Evolutionary conservation across 768 basidiomycete genomes (phyloP).

Genomic region (Tricholomella constricta): DNA sequence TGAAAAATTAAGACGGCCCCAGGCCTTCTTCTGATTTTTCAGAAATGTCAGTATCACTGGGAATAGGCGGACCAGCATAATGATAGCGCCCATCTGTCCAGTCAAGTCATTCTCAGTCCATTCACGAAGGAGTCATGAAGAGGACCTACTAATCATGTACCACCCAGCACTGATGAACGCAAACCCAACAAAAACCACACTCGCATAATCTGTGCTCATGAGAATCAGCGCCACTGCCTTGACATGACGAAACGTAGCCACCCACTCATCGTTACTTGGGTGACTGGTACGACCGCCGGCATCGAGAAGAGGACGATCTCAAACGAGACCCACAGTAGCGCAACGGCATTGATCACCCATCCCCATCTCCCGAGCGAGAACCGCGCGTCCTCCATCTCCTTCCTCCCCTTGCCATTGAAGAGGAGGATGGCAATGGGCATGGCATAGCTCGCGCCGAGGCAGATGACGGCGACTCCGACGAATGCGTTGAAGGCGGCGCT

Average conservation of each 20-base stretch:
- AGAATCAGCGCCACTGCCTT: too few species aligned
- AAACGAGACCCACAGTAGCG: conserved; percentile 61
- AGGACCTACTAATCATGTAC: conserved; percentile 61
- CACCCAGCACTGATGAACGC: conserved; percentile 56
- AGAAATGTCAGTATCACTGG: conserved; percentile 6
- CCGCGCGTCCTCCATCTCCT: conserved; percentile 48
- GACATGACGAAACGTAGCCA: conserved; percentile 13
- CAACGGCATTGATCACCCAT: conserved; percentile 46
- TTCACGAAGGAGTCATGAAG: too few species aligned
- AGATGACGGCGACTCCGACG: conserved; percentile 66
- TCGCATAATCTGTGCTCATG: conserved; percentile 55
- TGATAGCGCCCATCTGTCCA: conserved; percentile 49
- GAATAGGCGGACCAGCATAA: conserved; percentile 46
- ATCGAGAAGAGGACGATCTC: conserved; percentile 70
- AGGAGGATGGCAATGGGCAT: conserved; percentile 62
- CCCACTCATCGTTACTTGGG: conserved; percentile 48
- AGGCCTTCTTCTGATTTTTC: background rate
- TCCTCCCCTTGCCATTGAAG: conserved; percentile 36
- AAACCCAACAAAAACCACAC: conserved; percentile 68
- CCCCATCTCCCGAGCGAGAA: conserved; percentile 52
- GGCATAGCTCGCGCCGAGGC: conserved; percentile 63
- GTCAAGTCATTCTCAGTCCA: too few species aligned
- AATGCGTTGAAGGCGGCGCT: conserved; percentile 41
- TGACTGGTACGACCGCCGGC: conserved; percentile 63
- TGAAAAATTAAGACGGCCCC: too few species aligned